Evolutionary conservation across 2,329 filamentous ascomycete genomes (phyloP).

Genomic region (Xylaria sp.): DNA sequence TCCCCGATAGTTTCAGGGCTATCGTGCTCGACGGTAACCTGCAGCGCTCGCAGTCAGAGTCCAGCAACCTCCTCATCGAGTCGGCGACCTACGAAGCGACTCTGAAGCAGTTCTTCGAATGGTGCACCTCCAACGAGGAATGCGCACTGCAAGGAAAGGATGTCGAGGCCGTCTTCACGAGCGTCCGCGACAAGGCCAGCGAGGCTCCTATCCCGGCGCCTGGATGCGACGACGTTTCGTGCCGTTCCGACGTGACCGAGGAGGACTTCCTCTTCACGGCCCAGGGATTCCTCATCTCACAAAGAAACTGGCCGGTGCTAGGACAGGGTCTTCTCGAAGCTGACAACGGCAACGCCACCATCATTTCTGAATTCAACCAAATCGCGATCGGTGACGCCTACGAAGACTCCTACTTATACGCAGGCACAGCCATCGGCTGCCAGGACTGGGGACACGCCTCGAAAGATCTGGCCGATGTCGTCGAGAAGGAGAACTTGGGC

Average conservation of each 20-base stretch:
- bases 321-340: slow-evolving; percentile 46
- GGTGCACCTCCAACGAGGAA: slow-evolving; percentile 48
- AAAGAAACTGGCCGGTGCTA: slow-evolving; percentile 42
- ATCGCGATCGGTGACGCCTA: slow-evolving; percentile 43
- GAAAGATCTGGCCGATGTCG: slow-evolving; percentile 42
- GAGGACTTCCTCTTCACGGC: slow-evolving; percentile 51
- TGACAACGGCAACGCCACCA: slow-evolving; percentile 52
- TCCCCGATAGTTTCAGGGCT: slow-evolving; percentile 55
- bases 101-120: slow-evolving; percentile 53
- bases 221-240: slow-evolving; percentile 48
- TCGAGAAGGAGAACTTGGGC: slow-evolving; percentile 47
- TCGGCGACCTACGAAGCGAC: slow-evolving; percentile 51
- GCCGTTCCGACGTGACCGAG: slow-evolving; percentile 46
- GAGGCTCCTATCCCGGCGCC: slow-evolving; percentile 51
- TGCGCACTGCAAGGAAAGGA: slow-evolving; percentile 50
- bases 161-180: slow-evolving; percentile 41
- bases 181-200: slow-evolving; percentile 48
- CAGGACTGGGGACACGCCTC: slow-evolving; percentile 52
- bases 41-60: slow-evolving; percentile 54
- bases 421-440: slow-evolving; percentile 52
- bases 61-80: slow-evolving; percentile 52
- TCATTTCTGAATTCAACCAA: slow-evolving; percentile 47
- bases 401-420: slow-evolving; percentile 43
- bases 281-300: slow-evolving; percentile 48
- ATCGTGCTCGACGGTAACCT: slow-evolving; percentile 58